Base-by-base conservation (phyloP, 2,329 filamentous ascomycete genomes). In the Aphanocladium album region DNA sequence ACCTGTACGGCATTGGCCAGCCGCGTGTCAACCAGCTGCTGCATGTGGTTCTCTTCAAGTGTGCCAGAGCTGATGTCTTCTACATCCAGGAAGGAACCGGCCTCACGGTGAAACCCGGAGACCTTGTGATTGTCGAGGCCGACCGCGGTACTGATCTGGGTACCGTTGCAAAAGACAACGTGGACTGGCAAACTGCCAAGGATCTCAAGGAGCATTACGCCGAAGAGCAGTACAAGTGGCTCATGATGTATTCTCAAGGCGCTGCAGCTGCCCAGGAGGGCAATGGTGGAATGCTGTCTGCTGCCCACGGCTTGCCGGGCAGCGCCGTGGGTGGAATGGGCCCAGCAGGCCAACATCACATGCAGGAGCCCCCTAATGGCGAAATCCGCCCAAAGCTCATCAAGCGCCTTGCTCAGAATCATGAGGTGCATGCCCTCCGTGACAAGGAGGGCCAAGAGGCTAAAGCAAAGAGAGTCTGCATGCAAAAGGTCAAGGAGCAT, bases 371-470 rank as follows among this genome's bases (percentile, higher is more conserved):
- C 6, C 86, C 81, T 56, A 78, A 86, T 16, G 84, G 85, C 11
- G 93, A 97, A 67, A 83, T 96, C 61, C 96, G 96, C 71, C 93
- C 95, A 0, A 97, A 97, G 76, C 86, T 98, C 72, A 98, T 99
- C 76, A 98, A 97, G 76, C 89, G 95, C 37, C 85, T 97, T 55
- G 95, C 95, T 2, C 92, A 96, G 71, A 87, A 86, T 61, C 93
- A 98, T 71, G 95, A 99, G 75, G 89, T 98, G 50, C 85, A 92
- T 67, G 87, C 88, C 62, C 80, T 99, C 65, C 87, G 91, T 62
- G 95, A 98, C 69, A 99, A 99, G 73, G 95, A 99, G 77, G 93
- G 93, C 43, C 95, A 96, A 64, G 95, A 99, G 74, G 95, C 95
- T 19, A 98, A 98, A 74, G 95, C 95, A 1, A 98, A 99, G 78